phyloP scores from a whole-genome alignment of 306 rosid species.

The Cucurbita pepo region DNA sequence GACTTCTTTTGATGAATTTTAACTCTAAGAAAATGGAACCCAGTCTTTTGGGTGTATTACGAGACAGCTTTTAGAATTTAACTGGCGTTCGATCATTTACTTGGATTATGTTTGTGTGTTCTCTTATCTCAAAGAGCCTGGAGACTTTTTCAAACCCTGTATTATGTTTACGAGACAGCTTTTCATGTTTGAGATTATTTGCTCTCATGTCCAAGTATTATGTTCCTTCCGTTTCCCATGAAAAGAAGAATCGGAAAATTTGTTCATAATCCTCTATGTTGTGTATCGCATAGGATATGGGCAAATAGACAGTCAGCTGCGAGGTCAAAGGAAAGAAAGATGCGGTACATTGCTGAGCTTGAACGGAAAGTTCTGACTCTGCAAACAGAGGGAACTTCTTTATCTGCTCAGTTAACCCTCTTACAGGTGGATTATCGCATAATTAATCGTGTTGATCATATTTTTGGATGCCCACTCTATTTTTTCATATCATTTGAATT shows the following conservation, averaged over 20 bases:
- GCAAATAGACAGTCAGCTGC: constrained; percentile 98
- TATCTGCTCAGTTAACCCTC: constrained; percentile 84
- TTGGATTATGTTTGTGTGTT: neutral
- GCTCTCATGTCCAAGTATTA: neutral
- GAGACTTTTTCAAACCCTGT: neutral
- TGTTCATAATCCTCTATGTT: neutral
- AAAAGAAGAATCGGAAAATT: neutral
- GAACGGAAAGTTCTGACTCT: constrained; percentile 85
- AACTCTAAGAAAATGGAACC: no score
- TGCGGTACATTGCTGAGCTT: constrained; percentile 85
- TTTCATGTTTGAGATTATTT: neutral
- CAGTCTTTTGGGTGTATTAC: neutral
- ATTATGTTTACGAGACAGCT: neutral
- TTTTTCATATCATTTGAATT: neutral
- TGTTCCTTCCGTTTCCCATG: neutral
- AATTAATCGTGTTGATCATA: neutral
- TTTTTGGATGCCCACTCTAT: neutral
- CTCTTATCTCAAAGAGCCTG: neutral
- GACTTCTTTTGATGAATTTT: neutral
- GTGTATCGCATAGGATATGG: constrained; percentile 55
- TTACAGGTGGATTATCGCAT: constrained; percentile 42
- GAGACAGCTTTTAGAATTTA: neutral
- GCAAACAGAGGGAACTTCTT: constrained; percentile 84
- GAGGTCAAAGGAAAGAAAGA: constrained; percentile 94
- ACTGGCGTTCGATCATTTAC: neutral